Conservation (phyloP, 2,329 filamentous ascomycete genomes). For the Alternaria arbusti region DNA sequence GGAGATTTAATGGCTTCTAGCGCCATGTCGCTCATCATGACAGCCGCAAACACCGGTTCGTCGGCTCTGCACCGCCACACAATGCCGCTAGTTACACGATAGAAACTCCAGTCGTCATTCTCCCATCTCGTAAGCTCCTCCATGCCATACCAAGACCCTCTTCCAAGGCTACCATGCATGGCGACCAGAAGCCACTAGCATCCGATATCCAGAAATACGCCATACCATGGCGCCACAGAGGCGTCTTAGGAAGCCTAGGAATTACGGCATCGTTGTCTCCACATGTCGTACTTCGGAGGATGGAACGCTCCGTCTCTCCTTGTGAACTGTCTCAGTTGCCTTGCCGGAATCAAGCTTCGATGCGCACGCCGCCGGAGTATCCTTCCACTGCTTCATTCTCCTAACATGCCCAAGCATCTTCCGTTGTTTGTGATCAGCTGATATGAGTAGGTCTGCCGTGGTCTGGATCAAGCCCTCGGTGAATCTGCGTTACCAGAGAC, state of each 20-base stretch:
- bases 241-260: background rate
- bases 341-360: background rate
- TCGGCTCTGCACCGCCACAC: constrained; percentile 12
- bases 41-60: constrained; percentile 24
- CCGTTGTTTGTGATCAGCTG: background rate
- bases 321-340: constrained; percentile 27
- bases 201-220: constrained; percentile 10
- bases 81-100: constrained; percentile 19
- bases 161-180: constrained; percentile 18
- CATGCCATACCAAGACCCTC: background rate
- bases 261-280: background rate
- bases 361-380: background rate
- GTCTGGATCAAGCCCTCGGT: background rate
- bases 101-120: background rate
- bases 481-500: background rate
- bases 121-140: background rate
- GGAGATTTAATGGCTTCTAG: constrained; percentile 21
- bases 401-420: background rate
- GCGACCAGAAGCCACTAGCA: constrained; percentile 2
- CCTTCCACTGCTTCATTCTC: background rate
- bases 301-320: background rate
- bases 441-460: background rate
- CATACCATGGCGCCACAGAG: constrained; percentile 9
- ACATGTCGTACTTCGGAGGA: background rate
- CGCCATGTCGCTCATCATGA: constrained; percentile 34